Conservation (phyloP, 176 grass and related monocot species). For the Aegilops umbellulata region DNA sequence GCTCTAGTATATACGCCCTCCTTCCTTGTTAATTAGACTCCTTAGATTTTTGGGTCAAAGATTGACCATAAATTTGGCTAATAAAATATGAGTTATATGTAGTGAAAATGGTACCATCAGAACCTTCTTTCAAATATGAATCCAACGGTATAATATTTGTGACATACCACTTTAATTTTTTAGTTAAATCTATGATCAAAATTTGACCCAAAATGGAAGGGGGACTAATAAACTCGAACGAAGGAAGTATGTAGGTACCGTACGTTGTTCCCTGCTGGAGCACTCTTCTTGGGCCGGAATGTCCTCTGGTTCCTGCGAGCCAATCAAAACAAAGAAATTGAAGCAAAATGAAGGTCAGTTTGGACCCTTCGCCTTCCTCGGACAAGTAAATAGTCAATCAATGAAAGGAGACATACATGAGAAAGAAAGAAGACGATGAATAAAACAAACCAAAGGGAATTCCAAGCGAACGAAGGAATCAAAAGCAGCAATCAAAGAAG, state of each 20-base stretch:
- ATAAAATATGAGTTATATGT: too few species aligned
- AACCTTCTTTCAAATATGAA: too few species aligned
- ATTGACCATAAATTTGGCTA: too few species aligned
- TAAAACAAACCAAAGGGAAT: neutral
- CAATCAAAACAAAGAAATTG: neutral
- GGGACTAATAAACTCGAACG: too few species aligned
- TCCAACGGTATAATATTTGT: too few species aligned
- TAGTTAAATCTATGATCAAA: too few species aligned
- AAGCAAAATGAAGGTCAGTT: neutral
- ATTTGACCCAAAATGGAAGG: too few species aligned
- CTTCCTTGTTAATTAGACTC: too few species aligned
- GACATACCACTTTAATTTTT: too few species aligned
- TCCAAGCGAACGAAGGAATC: neutral
- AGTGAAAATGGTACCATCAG: too few species aligned
- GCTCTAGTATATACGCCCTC: too few species aligned
- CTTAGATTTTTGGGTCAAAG: too few species aligned
- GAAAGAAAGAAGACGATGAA: neutral
- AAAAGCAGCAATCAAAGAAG: neutral
- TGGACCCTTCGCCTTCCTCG: neutral
- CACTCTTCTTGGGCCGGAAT: constrained; percentile 84
- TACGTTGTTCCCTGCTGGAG: constrained; percentile 73
- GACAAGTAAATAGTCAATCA: neutral
- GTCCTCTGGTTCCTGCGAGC: constrained; percentile 80
- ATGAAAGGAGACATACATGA: neutral
- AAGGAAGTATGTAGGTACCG: neutral